phyloP scores from a whole-genome alignment of 345 rosid genomes.

The Aquilaria malaccensis region DNA sequence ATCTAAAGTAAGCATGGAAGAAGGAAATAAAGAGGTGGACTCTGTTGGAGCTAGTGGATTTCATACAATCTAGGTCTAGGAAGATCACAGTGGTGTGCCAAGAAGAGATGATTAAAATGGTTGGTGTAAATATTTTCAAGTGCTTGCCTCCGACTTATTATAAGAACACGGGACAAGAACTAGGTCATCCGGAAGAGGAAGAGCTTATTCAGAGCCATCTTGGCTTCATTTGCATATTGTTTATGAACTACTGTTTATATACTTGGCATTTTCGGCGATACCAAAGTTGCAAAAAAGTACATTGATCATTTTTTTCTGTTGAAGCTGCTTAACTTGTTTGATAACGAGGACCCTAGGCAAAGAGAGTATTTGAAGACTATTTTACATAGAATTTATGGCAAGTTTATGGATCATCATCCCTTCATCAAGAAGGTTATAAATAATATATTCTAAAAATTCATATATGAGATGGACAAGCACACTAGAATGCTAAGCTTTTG shows the following conservation, averaged over 20 bases:
- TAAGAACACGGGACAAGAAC: constrained; percentile 75
- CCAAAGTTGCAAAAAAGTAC: constrained; percentile 70
- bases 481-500: constrained; percentile 70
- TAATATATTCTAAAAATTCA: constrained; percentile 71
- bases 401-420: constrained; percentile 88
- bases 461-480: constrained; percentile 86
- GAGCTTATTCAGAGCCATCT: constrained; percentile 75
- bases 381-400: constrained; percentile 86
- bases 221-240: constrained; percentile 93
- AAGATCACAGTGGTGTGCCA: constrained; percentile 66
- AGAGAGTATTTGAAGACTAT: constrained; percentile 81
- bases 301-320: constrained; percentile 73
- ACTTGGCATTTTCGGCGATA: constrained; percentile 67
- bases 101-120: constrained; percentile 77
- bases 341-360: constrained; percentile 78
- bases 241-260: constrained; percentile 69
- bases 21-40: constrained; percentile 87
- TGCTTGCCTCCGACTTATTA: constrained; percentile 73
- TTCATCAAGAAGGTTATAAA: constrained; percentile 78
- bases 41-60: constrained; percentile 67
- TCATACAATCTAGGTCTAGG: constrained; percentile 69
- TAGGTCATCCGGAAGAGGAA: constrained; percentile 74
- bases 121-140: constrained; percentile 54
- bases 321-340: constrained; percentile 73
- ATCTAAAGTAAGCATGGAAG: constrained; percentile 47